Evolutionary conservation across 768 basidiomycete species (phyloP).

Genomic region (Russula abietina): DNA sequence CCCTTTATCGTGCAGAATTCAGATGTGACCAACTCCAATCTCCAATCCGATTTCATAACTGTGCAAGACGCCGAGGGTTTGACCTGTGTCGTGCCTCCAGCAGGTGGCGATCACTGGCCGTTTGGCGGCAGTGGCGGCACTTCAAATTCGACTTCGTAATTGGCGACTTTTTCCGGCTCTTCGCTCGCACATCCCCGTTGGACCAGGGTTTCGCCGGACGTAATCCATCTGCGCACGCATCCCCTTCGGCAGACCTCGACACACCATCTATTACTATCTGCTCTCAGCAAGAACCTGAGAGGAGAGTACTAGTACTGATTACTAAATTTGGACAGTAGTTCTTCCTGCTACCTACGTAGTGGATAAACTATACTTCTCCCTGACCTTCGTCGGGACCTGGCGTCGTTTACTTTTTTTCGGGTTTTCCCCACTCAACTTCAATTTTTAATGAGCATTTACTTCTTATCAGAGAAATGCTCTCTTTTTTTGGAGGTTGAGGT

Average conservation of each 20-base stretch:
- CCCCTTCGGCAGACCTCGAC: no score
- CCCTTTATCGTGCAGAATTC: constrained; percentile 53
- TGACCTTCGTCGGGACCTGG: not conserved
- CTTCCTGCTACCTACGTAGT: not conserved
- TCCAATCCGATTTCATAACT: constrained; percentile 49
- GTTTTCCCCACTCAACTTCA: not conserved
- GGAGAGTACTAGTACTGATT: no score
- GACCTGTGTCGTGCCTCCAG: constrained; percentile 62
- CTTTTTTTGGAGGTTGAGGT: no score
- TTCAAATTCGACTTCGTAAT: no score
- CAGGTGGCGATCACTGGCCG: constrained; percentile 68
- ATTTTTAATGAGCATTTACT: no score
- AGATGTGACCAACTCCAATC: constrained; percentile 36
- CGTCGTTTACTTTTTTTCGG: no score
- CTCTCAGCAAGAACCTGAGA: no score
- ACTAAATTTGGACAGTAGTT: no score
- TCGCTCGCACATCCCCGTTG: constrained; percentile 17
- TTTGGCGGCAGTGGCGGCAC: constrained; percentile 38
- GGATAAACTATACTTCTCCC: not conserved
- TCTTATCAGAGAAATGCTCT: no score
- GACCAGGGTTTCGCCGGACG: constrained; percentile 2
- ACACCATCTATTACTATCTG: no score
- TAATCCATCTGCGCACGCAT: not conserved
- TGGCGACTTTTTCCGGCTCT: no score
- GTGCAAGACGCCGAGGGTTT: constrained; percentile 51